Evolutionary conservation across 1,284 basidiomycete species (phyloP).

Genomic region (Exobasidium cylindrosporum): DNA sequence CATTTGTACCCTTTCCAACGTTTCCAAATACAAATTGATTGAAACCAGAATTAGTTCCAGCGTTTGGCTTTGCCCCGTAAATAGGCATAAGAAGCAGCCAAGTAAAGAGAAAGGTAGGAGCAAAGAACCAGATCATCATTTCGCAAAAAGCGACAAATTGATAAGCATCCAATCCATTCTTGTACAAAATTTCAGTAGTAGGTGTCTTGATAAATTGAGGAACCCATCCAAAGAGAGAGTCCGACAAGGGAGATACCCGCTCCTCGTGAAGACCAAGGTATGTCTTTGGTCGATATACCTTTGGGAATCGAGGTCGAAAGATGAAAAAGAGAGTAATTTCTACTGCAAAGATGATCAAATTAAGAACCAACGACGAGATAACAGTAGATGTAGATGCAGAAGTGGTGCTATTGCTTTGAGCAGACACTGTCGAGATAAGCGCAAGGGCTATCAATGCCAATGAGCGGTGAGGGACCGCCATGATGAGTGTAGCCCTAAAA

Average conservation of each 20-base stretch:
- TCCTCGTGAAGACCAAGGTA: conserved; percentile 46
- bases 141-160: conserved; percentile 85
- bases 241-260: conserved; percentile 52
- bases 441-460: neutral
- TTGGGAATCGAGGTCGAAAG: conserved; percentile 54
- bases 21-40: conserved; percentile 80
- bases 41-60: conserved; percentile 62
- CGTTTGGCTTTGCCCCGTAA: conserved; percentile 57
- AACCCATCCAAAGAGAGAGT: conserved; percentile 56
- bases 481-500: neutral
- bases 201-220: conserved; percentile 52
- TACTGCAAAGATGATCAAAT: conserved; percentile 45
- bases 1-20: conserved; percentile 28
- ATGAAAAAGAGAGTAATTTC: conserved; percentile 54
- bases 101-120: conserved; percentile 64
- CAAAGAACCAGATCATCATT: conserved; percentile 71
- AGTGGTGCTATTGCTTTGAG: conserved; percentile 14
- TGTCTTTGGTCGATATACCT: conserved; percentile 56
- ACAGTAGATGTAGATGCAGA: conserved; percentile 47
- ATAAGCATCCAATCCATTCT: conserved; percentile 90
- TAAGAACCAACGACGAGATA: conserved; percentile 50
- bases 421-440: neutral
- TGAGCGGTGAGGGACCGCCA: neutral
- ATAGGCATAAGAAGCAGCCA: conserved; percentile 64
- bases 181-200: conserved; percentile 47